Conservation (phyloP, 1,284 basidiomycete species). For the Neonothopanus nambi region DNA sequence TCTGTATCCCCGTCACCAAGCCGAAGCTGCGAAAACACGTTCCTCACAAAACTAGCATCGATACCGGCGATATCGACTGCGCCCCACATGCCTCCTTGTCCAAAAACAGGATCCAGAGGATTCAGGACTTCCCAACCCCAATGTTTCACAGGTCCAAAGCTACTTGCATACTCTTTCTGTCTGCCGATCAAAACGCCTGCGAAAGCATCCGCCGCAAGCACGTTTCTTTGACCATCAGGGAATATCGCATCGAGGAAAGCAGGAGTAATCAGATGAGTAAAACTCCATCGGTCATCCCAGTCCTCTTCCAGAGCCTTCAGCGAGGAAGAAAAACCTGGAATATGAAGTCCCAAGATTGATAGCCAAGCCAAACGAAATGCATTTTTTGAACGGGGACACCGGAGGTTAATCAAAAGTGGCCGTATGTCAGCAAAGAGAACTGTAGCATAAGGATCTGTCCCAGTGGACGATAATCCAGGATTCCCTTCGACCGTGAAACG, state of each 20-base stretch:
- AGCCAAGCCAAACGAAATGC: conserved; percentile 78
- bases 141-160: conserved; percentile 66
- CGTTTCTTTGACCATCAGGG: conserved; percentile 36
- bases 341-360: conserved; percentile 72
- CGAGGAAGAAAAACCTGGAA: conserved; percentile 60
- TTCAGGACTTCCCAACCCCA: conserved; percentile 58
- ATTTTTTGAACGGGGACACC: conserved; percentile 50
- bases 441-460: conserved; percentile 76
- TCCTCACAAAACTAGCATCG: conserved; percentile 48
- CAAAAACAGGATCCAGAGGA: conserved; percentile 50
- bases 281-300: conserved; percentile 70
- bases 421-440: conserved; percentile 83
- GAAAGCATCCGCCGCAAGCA: conserved; percentile 51
- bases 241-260: conserved; percentile 53
- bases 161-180: conserved; percentile 57
- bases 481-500: conserved; percentile 61
- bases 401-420: conserved; percentile 64
- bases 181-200: conserved; percentile 67
- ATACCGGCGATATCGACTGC: conserved; percentile 47
- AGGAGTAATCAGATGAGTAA: conserved; percentile 42
- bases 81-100: conserved; percentile 45
- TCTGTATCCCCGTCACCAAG: conserved; percentile 47
- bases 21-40: conserved; percentile 61
- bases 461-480: conserved; percentile 29
- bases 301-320: conserved; percentile 39